A percentile compares a stretch with the other conserved stretches of the same genome.
These are phyloP conservation scores for Scheffersomyces titani DNA, from an alignment of 1,139 yeast genomes.

Conservation along the genomic window DNA sequence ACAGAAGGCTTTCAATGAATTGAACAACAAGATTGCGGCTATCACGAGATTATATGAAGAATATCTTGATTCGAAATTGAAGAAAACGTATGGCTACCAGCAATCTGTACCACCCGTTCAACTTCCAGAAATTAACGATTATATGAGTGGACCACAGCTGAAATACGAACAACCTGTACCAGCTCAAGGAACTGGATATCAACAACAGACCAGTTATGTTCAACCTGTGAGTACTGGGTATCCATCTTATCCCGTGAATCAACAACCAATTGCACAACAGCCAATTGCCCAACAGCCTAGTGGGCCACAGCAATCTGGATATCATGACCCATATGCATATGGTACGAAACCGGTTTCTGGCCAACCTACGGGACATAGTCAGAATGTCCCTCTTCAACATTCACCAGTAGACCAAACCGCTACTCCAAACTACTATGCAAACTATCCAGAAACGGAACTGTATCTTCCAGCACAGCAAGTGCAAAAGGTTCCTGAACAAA, in stretches of 20 bases:
- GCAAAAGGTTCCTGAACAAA: not conserved
- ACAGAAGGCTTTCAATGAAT: slow-evolving; percentile 70
- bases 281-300: not conserved
- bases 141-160: not conserved
- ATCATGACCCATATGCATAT: not conserved
- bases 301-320: not conserved
- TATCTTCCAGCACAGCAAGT: not conserved
- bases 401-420: not conserved
- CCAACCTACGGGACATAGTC: not conserved
- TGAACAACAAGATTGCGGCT: slow-evolving; percentile 81
- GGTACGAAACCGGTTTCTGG: not conserved
- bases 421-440: not conserved
- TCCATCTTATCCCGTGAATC: not conserved
- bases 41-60: slow-evolving; percentile 79
- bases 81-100: slow-evolving; percentile 46
- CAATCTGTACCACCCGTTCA: slow-evolving; percentile 5
- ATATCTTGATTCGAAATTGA: slow-evolving; percentile 68
- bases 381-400: not conserved
- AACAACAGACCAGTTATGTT: not conserved
- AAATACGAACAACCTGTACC: not conserved
- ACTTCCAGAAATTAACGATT: not conserved
- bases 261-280: not conserved
- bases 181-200: slow-evolving; percentile 1
- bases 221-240: slow-evolving; percentile 3
- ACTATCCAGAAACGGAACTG: not conserved